Percentiles rank a stretch among this genome's conserved stretches.
phyloP scores from a whole-genome alignment of 1,284 basidiomycete genomes.

The Hymenochaete sp. region DNA sequence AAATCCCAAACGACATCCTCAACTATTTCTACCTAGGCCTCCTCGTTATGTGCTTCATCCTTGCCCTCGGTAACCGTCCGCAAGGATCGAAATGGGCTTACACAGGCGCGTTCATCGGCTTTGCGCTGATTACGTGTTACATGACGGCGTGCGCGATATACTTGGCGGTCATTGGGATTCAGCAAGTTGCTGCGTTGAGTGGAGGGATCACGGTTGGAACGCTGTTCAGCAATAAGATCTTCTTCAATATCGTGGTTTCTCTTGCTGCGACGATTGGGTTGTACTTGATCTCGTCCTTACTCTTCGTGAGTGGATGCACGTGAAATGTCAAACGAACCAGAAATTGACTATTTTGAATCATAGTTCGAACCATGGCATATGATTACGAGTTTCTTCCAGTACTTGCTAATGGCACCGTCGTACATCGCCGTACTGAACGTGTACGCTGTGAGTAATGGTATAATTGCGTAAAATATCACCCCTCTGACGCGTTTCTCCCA shows the following conservation, averaged over 20 bases:
- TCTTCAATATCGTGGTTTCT: slow-evolving; percentile 81
- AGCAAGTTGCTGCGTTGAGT: slow-evolving; percentile 47
- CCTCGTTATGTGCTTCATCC: slow-evolving; percentile 83
- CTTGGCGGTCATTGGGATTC: slow-evolving; percentile 73
- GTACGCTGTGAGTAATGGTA: too few relatives aligned
- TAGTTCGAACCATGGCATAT: slow-evolving; percentile 88
- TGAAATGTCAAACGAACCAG: background rate
- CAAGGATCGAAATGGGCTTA: slow-evolving; percentile 83
- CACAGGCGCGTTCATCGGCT: slow-evolving; percentile 74
- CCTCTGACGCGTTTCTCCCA: background rate
- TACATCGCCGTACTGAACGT: slow-evolving; percentile 50
- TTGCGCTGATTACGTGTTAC: slow-evolving; percentile 83
- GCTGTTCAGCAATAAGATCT: slow-evolving; percentile 77
- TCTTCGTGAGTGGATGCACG: slow-evolving; percentile 58
- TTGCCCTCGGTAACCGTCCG: slow-evolving; percentile 87
- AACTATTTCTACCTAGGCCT: slow-evolving; percentile 85
- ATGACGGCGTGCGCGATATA: slow-evolving; percentile 82
- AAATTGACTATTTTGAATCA: slow-evolving; percentile 12
- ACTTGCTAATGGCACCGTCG: slow-evolving; percentile 84
- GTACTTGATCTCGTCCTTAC: slow-evolving; percentile 71
- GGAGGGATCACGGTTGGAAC: too few relatives aligned
- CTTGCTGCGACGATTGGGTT: slow-evolving; percentile 80
- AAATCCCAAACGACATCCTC: slow-evolving; percentile 67
- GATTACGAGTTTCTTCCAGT: slow-evolving; percentile 93
- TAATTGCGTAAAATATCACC: too few relatives aligned